A percentile compares a stretch with the other conserved stretches of the same genome.
These are phyloP conservation scores for Sordariomycetes sp. DNA, from an alignment of 2,329 filamentous ascomycete species.

Conservation along the genomic window DNA sequence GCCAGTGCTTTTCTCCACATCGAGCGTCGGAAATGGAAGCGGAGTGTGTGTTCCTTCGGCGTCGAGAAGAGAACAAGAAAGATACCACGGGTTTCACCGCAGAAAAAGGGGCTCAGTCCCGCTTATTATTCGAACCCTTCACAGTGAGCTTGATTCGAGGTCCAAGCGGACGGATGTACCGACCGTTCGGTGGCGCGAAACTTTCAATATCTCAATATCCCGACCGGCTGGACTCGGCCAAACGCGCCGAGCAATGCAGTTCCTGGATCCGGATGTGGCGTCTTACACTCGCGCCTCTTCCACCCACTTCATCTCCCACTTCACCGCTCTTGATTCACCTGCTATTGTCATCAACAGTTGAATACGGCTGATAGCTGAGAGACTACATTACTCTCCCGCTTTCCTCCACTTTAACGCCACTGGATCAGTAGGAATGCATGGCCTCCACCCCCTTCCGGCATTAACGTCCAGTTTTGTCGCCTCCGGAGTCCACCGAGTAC, in stretches of 20 bases:
- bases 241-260: not conserved
- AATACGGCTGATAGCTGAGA: too few relatives aligned
- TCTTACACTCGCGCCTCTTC: not conserved
- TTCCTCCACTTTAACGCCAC: too few relatives aligned
- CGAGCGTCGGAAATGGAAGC: not conserved
- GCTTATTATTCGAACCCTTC: not conserved
- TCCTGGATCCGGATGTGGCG: not conserved
- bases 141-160: not conserved
- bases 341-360: too few relatives aligned
- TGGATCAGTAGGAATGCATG: constrained; percentile 8
- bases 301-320: not conserved
- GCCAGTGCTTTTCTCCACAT: not conserved
- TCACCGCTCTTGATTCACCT: not conserved
- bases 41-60: not conserved
- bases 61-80: not conserved
- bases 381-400: too few relatives aligned
- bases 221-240: not conserved
- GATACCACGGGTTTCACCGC: not conserved
- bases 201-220: not conserved
- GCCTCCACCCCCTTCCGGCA: not conserved
- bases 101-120: not conserved
- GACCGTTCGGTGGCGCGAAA: not conserved
- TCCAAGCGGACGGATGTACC: not conserved
- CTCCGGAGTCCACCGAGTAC: not conserved
- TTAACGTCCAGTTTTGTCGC: not conserved